Conservation (phyloP, 169 alveolate species). For the Eimeria acervulina region DNA sequence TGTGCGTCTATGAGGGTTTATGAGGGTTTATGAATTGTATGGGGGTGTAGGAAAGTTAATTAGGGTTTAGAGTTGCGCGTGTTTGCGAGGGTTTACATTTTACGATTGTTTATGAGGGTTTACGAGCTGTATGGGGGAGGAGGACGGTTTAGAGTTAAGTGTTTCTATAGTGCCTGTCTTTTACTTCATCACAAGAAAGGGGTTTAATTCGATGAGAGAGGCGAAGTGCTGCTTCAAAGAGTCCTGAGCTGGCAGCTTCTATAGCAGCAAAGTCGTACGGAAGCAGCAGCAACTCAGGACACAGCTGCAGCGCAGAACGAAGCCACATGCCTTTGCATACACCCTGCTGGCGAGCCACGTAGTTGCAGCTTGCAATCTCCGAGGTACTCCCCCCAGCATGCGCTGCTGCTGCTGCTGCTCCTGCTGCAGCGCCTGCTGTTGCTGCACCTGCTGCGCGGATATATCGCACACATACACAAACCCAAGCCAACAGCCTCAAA, state of each 20-base stretch:
- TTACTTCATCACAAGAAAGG: conserved; percentile 77
- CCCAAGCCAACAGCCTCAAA: not conserved
- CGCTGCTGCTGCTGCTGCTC: not conserved
- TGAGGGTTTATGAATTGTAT: too few relatives aligned
- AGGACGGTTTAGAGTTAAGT: not conserved
- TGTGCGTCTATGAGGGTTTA: too few relatives aligned
- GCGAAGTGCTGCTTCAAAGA: conserved; percentile 13
- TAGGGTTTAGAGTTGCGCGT: not conserved
- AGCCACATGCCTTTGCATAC: conserved; percentile 82
- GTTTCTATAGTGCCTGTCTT: too few relatives aligned
- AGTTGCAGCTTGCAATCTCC: conserved; percentile 82
- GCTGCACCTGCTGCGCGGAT: not conserved
- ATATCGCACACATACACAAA: not conserved
- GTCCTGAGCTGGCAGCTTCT: conserved; percentile 50
- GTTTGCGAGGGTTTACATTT: not conserved
- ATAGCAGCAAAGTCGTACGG: conserved; percentile 81
- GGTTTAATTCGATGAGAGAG: conserved; percentile 70
- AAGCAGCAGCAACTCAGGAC: conserved; percentile 74
- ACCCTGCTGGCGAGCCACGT: conserved; percentile 66
- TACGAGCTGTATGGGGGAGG: too few relatives aligned
- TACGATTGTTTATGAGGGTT: not conserved
- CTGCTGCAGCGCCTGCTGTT: not conserved
- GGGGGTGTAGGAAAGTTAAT: too few relatives aligned
- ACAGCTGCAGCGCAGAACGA: conserved; percentile 56
- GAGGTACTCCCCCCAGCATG: conserved; percentile 18